Evolutionary conservation across 805 yeast species (phyloP).

Genomic region (Yarrowia yakushimensis): DNA sequence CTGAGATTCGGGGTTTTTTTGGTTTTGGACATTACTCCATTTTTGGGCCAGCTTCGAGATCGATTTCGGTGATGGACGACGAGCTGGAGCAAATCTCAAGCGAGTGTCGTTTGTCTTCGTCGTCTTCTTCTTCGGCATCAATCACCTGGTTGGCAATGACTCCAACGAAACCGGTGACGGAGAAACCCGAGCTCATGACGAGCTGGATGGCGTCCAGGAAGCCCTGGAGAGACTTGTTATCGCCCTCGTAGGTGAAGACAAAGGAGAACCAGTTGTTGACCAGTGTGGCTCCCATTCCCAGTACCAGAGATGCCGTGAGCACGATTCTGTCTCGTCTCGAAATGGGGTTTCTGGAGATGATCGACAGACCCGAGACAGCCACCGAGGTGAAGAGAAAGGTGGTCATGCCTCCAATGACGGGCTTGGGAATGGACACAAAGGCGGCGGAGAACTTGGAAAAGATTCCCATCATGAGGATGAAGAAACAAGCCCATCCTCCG

Average conservation of each 20-base stretch:
- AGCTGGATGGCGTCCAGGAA: conserved; percentile 65
- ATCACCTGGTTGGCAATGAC: conserved; percentile 58
- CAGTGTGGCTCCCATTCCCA: conserved; percentile 65
- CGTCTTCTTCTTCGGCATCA: conserved; percentile 49
- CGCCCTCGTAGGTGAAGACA: conserved; percentile 65
- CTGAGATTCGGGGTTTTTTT: background rate
- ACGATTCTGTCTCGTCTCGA: conserved; percentile 73
- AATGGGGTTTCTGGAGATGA: conserved; percentile 52
- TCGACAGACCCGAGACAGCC: conserved; percentile 68
- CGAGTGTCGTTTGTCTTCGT: background rate
- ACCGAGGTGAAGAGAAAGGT: conserved; percentile 72
- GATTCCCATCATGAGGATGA: conserved; percentile 79
- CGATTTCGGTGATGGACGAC: background rate
- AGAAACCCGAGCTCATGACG: conserved; percentile 71
- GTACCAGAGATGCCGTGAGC: conserved; percentile 58
- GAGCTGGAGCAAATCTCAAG: background rate
- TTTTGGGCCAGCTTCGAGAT: conserved; percentile 3
- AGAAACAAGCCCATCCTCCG: conserved; percentile 79
- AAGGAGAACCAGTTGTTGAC: conserved; percentile 61
- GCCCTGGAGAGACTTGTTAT: conserved; percentile 54
- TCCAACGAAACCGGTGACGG: conserved; percentile 64
- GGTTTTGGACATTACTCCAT: background rate
- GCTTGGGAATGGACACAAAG: conserved; percentile 72
- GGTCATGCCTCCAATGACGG: conserved; percentile 87
- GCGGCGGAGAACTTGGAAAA: conserved; percentile 87